Conservation (phyloP, 768 basidiomycete genomes). For the Leccinum disarticulatum region DNA sequence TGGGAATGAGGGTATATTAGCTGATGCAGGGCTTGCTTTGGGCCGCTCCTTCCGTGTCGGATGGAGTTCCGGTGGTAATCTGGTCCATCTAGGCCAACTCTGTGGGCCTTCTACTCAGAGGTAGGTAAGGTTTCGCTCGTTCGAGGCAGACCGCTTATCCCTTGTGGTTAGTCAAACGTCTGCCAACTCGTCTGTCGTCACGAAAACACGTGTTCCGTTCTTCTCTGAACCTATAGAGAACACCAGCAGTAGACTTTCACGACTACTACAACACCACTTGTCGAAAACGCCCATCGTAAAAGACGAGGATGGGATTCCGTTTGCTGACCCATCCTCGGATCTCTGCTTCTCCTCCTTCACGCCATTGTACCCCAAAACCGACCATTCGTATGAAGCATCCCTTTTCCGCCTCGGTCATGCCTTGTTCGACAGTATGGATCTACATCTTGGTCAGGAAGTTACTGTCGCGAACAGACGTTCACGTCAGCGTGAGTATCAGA, state of each 20-base stretch:
- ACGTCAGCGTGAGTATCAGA: conserved; percentile 65
- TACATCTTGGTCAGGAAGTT: conserved; percentile 52
- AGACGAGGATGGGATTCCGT: conserved; percentile 71
- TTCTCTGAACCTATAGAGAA: conserved; percentile 35
- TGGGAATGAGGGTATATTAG: conserved; percentile 61
- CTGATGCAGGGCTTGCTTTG: conserved; percentile 83
- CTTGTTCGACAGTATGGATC: conserved; percentile 82
- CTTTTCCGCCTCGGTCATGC: conserved; percentile 88
- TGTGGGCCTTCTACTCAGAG: conserved; percentile 53
- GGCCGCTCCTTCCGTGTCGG: conserved; percentile 88
- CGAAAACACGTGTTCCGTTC: conserved; percentile 48
- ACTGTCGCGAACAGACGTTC: conserved; percentile 63
- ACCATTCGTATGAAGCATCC: conserved; percentile 70
- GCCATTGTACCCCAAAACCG: conserved; percentile 65
- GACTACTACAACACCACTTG: conserved; percentile 76
- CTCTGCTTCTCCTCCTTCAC: conserved; percentile 81
- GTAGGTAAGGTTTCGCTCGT: conserved; percentile 42
- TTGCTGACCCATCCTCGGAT: conserved; percentile 58
- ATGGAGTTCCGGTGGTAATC: conserved; percentile 80
- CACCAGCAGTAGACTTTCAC: conserved; percentile 45
- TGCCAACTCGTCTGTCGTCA: conserved; percentile 64
- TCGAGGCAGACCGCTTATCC: conserved; percentile 8
- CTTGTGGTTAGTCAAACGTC: conserved; percentile 43
- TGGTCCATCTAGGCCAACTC: conserved; percentile 77
- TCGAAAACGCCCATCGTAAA: conserved; percentile 66